A percentile compares a stretch with the other conserved stretches of the same genome.
These are phyloP conservation scores for Bodo saltans DNA, from an alignment of 78 protist species.

Conservation along the genomic window DNA sequence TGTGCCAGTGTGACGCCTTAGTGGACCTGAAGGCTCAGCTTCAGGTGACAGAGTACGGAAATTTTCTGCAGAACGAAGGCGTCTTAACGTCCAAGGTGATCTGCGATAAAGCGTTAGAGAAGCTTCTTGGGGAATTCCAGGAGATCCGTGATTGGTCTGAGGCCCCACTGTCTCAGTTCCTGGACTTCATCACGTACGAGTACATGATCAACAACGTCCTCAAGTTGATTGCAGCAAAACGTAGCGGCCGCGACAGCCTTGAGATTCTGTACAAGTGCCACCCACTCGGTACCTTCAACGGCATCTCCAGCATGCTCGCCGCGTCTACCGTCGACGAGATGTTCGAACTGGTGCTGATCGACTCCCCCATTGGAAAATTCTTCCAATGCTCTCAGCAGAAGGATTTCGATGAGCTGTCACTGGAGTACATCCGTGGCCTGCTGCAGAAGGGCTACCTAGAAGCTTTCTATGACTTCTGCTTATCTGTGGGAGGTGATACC, in stretches of 20 bases:
- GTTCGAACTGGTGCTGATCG: conserved; percentile 83
- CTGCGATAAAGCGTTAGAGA: conserved; percentile 41
- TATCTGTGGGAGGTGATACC: conserved; percentile 82
- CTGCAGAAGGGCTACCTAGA: conserved; percentile 94
- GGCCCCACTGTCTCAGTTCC: conserved; percentile 87
- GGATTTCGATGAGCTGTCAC: conserved; percentile 85
- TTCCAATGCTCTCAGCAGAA: conserved; percentile 44
- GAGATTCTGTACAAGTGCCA: conserved; percentile 88
- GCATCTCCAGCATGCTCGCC: conserved; percentile 69
- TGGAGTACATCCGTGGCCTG: conserved; percentile 90
- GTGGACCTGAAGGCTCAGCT: conserved; percentile 94
- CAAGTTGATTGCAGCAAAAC: conserved; percentile 86
- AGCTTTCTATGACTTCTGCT: conserved; percentile 79
- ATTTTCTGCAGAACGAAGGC: conserved; percentile 85
- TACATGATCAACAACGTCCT: conserved; percentile 89
- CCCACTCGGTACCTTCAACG: conserved; percentile 90
- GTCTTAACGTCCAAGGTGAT: conserved; percentile 34
- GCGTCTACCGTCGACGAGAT: conserved; percentile 75
- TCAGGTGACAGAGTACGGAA: conserved; percentile 84
- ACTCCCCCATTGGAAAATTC: conserved; percentile 81
- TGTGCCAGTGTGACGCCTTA: conserved; percentile 90
- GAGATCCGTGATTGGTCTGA: conserved; percentile 74
- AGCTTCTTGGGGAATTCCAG: conserved; percentile 77
- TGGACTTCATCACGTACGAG: conserved; percentile 89
- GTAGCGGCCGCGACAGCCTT: conserved; percentile 75